Evolutionary conservation across 2,329 filamentous ascomycete species (phyloP).

Genomic region (Stagonosporopsis tanaceti): DNA sequence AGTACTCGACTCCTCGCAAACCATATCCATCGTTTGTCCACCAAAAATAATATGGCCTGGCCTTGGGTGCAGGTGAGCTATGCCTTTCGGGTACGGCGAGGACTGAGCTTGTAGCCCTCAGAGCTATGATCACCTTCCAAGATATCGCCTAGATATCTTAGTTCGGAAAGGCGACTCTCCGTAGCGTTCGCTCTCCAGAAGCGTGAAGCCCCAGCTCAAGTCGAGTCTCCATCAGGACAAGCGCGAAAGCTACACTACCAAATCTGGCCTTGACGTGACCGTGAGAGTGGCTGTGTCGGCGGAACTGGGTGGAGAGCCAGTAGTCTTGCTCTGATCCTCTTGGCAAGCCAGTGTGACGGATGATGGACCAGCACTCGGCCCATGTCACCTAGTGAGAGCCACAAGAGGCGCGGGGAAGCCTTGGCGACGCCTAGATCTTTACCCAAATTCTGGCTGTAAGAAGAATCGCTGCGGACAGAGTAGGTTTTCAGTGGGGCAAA

Average conservation of each 20-base stretch:
- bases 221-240: slow-evolving; percentile 1
- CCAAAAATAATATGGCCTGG: slow-evolving; percentile 9
- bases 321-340: slow-evolving; percentile 13
- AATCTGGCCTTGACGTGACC: neutral
- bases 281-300: slow-evolving; percentile 15
- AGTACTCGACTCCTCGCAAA: neutral
- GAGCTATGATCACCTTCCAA: slow-evolving; percentile 23
- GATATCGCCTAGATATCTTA: slow-evolving; percentile 40
- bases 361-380: slow-evolving; percentile 6
- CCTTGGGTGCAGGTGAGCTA: neutral
- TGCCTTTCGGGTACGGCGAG: neutral
- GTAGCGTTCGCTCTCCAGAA: slow-evolving; percentile 19
- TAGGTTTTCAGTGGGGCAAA: neutral
- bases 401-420: slow-evolving; percentile 12
- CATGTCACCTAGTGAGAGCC: slow-evolving; percentile 14
- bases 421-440: slow-evolving; percentile 12
- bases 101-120: slow-evolving; percentile 6
- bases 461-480: neutral
- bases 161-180: slow-evolving; percentile 33
- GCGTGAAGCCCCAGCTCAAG: neutral
- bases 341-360: slow-evolving; percentile 9
- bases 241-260: slow-evolving; percentile 1
- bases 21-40: neutral
- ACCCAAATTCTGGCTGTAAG: slow-evolving; percentile 3
- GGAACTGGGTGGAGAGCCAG: slow-evolving; percentile 13